Evolutionary conservation across 306 rosid genomes (phyloP).

Genomic region (Coriaria nepalensis): DNA sequence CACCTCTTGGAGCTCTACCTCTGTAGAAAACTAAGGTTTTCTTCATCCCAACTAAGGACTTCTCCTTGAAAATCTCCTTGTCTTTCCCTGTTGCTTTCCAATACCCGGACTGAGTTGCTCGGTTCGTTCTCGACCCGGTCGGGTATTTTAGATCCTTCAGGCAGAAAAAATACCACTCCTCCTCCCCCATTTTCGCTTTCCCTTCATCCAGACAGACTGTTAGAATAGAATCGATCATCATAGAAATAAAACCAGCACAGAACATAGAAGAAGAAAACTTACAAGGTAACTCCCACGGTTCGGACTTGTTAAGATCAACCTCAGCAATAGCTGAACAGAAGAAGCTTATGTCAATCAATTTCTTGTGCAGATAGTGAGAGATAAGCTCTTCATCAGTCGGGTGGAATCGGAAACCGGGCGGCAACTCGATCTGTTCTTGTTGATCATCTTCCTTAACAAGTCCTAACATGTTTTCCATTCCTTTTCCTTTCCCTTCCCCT

Average conservation of each 20-base stretch:
- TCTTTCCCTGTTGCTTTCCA: conserved; percentile 99
- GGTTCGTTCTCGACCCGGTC: conserved; percentile 84
- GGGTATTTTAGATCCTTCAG: conserved; percentile 89
- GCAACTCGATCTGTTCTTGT: conserved; percentile 37
- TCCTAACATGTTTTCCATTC: conserved; percentile 39
- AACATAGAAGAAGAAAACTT: conserved; percentile 15
- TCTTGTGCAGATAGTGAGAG: conserved; percentile 54
- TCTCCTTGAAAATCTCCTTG: conserved; percentile 71
- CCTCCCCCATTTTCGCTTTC: conserved; percentile 96
- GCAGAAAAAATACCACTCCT: conserved; percentile 97
- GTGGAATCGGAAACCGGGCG: conserved; percentile 85
- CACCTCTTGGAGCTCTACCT: conserved; percentile 98
- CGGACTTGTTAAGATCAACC: conserved; percentile 86
- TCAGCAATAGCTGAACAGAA: conserved; percentile 74
- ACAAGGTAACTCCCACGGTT: conserved; percentile 99
- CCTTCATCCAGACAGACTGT: conserved; percentile 19
- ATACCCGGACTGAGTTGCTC: conserved; percentile 90
- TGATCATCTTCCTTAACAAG: conserved; percentile 27
- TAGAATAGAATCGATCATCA: background rate
- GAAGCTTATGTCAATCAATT: conserved; percentile 43
- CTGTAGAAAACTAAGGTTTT: conserved; percentile 83
- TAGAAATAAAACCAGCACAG: background rate
- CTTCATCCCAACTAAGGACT: conserved; percentile 88
- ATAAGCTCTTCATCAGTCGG: conserved; percentile 99
- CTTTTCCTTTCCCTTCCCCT: too few relatives aligned